These are phyloP conservation scores for Thalassiosira livingstoniorum DNA, from an alignment of 352 stramenopile genomes.

Conservation along the genomic window DNA sequence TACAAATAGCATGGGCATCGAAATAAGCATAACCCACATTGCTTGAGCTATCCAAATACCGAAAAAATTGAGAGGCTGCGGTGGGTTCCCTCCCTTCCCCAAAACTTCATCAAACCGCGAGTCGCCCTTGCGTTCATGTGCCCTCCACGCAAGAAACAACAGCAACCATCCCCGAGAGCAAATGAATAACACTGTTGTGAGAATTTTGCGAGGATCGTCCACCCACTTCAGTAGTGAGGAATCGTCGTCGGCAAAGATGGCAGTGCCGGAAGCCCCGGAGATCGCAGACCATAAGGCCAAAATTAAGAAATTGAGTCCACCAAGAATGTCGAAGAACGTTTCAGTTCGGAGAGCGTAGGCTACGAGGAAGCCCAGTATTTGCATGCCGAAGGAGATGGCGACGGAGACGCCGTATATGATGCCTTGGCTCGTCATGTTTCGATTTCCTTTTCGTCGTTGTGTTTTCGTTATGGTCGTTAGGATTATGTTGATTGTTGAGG, in stretches of 20 bases:
- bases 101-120: conserved; percentile 72
- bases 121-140: conserved; percentile 71
- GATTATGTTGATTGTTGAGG: too few relatives aligned
- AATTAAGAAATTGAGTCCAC: conserved; percentile 70
- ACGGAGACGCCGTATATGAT: conserved; percentile 49
- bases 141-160: conserved; percentile 71
- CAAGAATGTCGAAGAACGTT: conserved; percentile 76
- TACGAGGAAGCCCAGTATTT: conserved; percentile 61
- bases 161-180: conserved; percentile 69
- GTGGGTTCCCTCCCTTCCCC: conserved; percentile 44
- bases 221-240: conserved; percentile 22
- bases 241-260: too few relatives aligned
- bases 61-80: conserved; percentile 54
- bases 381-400: conserved; percentile 65
- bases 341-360: conserved; percentile 72
- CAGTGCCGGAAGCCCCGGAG: conserved; percentile 11
- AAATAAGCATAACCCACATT: conserved; percentile 73
- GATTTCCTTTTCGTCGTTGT: too few relatives aligned
- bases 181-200: conserved; percentile 61
- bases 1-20: conserved; percentile 70
- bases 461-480: too few relatives aligned
- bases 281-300: conserved; percentile 56
- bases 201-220: conserved; percentile 53
- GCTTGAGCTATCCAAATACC: conserved; percentile 76
- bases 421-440: conserved; percentile 40